Evolutionary conservation across 257 asterid genomes (phyloP), one percentile per base, ranked within the genome.

Genomic region (Jacaranda mimosifolia): DNA sequence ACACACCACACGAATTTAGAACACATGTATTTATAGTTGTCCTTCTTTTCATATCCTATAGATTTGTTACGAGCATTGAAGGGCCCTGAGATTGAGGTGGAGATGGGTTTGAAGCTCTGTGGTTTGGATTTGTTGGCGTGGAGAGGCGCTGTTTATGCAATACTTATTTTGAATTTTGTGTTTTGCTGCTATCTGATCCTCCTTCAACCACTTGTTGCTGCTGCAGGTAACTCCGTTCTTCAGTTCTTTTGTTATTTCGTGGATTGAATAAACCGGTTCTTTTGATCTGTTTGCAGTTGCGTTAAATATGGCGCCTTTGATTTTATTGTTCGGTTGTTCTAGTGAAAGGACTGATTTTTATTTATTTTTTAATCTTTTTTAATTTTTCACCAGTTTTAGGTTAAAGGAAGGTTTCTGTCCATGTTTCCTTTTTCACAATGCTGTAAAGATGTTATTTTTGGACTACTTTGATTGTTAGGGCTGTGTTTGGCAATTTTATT

Each of bases 181-280:
- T 81, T 92, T 48, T 84, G 87, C 81, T 90, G 94, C 87, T 93
- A 90, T 76, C 78, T 90, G 42, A 67, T 92, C 56, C 87, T 90
- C 57, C 91, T 92, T 62, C 95, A 88, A 60, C 97, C 97, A 3
- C 89, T 92, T 18, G 89, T 91, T 67, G 74, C 91, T 9, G 96
- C 95, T 66, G 73, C 81, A 77, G 97, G 97, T 92, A 65, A 71
- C 7, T 5, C 7, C 0, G 15, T 45, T 73, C 38, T 13, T 67
- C 48, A 6, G 49, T 18, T 36, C 79, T 53, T 65, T 10, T 60
- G 38, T 35, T 51, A 4, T 70, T 58, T 32, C 11, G 10, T 40
- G 42, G 53, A 39, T 68, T 74, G 6, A 17, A 10, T 63, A 14
- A 13, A 46, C 15, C 18, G 5, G 26, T 73, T 56, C 67, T 19